Percentiles rank a stretch among this genome's conserved stretches.
phyloP scores from a whole-genome alignment of 2,329 filamentous ascomycete genomes.

The Paecilomyces sp. region DNA sequence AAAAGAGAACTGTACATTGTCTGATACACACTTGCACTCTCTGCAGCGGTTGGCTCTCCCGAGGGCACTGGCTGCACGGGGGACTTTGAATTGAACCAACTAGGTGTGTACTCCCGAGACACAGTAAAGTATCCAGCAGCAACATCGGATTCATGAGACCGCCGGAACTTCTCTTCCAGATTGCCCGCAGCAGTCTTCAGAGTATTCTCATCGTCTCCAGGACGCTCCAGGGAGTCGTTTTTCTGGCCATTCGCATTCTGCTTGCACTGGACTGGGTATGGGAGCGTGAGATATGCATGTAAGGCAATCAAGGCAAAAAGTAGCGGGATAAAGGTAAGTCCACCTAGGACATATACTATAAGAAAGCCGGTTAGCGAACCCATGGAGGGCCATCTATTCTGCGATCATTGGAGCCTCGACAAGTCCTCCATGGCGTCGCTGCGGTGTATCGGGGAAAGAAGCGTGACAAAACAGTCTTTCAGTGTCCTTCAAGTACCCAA shows the following conservation, averaged over 20 bases:
- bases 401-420: neutral
- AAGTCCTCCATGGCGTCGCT: neutral
- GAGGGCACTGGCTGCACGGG: conserved; percentile 78
- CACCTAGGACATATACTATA: conserved; percentile 74
- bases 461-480: neutral
- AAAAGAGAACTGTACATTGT: conserved; percentile 97
- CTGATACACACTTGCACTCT: conserved; percentile 93
- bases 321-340: conserved; percentile 78
- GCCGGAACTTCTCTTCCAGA: conserved; percentile 55
- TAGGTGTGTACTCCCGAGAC: conserved; percentile 83
- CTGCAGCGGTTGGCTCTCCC: conserved; percentile 67
- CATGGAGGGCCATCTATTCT: conserved; percentile 18
- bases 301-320: conserved; percentile 54
- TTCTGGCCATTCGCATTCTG: neutral
- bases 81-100: conserved; percentile 86
- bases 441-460: neutral
- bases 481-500: neutral
- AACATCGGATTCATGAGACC: conserved; percentile 63
- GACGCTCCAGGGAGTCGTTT: conserved; percentile 34
- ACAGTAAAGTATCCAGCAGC: conserved; percentile 94
- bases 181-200: conserved; percentile 56
- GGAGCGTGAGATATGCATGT: conserved; percentile 64
- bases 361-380: conserved; percentile 51
- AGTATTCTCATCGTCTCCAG: conserved; percentile 57
- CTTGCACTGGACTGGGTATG: conserved; percentile 21